These are phyloP conservation scores for Kurtzmaniella cleridarum DNA, from an alignment of 805 yeast genomes.

Conservation along the genomic window DNA sequence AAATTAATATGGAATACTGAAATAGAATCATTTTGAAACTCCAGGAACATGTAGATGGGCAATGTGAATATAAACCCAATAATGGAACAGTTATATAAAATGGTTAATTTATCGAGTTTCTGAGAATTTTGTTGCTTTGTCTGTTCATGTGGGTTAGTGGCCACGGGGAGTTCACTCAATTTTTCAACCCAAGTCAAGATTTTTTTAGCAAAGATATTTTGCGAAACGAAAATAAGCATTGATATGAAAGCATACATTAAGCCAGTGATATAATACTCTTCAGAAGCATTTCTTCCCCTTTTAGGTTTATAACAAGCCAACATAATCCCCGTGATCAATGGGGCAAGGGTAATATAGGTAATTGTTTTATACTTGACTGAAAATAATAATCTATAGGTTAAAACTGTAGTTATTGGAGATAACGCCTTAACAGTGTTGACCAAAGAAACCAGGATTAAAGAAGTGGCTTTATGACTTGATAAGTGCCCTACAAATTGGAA, in stretches of 20 bases:
- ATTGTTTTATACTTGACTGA: constrained; percentile 49
- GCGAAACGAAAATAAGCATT: constrained; percentile 68
- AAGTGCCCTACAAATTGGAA: constrained; percentile 93
- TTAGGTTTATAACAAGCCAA: constrained; percentile 58
- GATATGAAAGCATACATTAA: constrained; percentile 47
- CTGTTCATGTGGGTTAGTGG: constrained; percentile 9
- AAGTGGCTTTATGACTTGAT: constrained; percentile 87
- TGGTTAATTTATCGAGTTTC: constrained; percentile 66
- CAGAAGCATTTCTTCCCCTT: constrained; percentile 17
- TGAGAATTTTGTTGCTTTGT: constrained; percentile 15
- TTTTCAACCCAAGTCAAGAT: constrained; percentile 46
- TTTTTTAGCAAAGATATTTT: constrained; percentile 75
- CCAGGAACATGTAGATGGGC: constrained; percentile 61
- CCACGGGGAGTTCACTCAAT: constrained; percentile 9
- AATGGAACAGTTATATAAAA: constrained; percentile 63
- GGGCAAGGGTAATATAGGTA: constrained; percentile 76
- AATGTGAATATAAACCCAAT: constrained; percentile 64
- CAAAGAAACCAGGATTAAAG: constrained; percentile 85
- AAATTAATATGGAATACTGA: constrained; percentile 27
- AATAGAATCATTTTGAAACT: constrained; percentile 26
- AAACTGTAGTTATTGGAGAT: constrained; percentile 84
- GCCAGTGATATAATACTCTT: constrained; percentile 28
- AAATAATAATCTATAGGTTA: constrained; percentile 63
- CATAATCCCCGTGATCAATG: constrained; percentile 82
- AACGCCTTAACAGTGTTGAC: constrained; percentile 93